phyloP scores from a whole-genome alignment of 2,329 filamentous ascomycete genomes.

The Phialemoniopsis sp. region DNA sequence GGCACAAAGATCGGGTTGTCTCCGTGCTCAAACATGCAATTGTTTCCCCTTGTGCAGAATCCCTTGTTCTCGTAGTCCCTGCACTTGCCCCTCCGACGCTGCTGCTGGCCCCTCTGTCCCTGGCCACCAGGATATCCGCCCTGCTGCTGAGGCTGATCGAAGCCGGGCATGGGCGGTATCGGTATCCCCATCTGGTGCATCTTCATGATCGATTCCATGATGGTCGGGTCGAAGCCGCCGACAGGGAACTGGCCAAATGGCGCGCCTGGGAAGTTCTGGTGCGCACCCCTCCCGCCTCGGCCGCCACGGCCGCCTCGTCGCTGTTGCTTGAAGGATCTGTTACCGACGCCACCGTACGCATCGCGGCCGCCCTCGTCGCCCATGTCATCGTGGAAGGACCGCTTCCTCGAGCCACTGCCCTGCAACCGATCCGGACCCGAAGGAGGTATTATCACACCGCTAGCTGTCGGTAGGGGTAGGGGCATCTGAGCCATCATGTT shows the following conservation, averaged over 20 bases:
- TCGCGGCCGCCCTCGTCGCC: constrained; percentile 19
- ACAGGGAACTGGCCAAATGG: constrained; percentile 2
- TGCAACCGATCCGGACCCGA: constrained; percentile 3
- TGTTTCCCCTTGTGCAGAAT: constrained; percentile 63
- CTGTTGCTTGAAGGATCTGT: constrained; percentile 54
- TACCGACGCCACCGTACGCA: constrained; percentile 18
- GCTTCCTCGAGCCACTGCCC: constrained; percentile 38
- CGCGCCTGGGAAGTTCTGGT: constrained; percentile 23
- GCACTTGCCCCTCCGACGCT: constrained; percentile 48
- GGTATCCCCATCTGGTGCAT: constrained; percentile 55
- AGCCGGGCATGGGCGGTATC: constrained; percentile 34
- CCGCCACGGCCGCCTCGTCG: constrained; percentile 43
- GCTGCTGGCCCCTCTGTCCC: constrained; percentile 9
- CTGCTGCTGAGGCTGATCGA: constrained; percentile 19
- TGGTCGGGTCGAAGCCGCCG: constrained; percentile 47
- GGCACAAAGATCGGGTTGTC: constrained; percentile 40
- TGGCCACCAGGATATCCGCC: constrained; percentile 9
- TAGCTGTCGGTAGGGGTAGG: constrained; percentile 2
- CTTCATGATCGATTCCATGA: constrained; percentile 57
- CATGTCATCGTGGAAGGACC: constrained; percentile 44
- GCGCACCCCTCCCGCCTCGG: constrained; percentile 20
- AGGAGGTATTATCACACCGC: no score
- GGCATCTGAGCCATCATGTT: constrained; percentile 6
- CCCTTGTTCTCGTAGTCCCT: constrained; percentile 70
- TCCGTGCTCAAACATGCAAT: constrained; percentile 67